Base-by-base conservation (phyloP, 1,139 yeast genomes). In the Hanseniaspora sp. region DNA sequence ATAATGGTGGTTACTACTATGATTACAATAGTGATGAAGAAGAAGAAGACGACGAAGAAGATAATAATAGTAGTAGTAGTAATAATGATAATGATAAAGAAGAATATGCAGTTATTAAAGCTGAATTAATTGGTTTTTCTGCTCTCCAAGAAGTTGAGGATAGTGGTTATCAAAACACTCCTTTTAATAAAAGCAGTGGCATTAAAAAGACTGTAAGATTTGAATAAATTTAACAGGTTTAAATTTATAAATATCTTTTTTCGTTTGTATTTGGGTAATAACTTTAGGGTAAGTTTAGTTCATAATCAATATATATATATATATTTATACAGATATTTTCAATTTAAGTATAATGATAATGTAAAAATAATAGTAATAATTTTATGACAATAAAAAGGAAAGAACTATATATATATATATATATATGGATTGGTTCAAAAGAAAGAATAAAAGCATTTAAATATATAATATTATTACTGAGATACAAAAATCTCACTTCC, bases 1-100 rank as follows among this genome's bases (percentile, higher is more conserved):
- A 54, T 23, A 54, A 46, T 12, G 56, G 56, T 12, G 56, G 56
- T n/a, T 54, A 54, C 15, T 54, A 54, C 17, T 51, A 53, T 15
- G 30, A 39, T 17, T 39, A 15, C 23, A 23, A 23, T 4, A 23
- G 33, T 30, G 45, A 46, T 1, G 44, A 42, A 6, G 42, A 31
- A 5, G 4, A 7, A 7, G 13, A 31, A 6, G 34, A 15, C 1
- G 40, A 18, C 9, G 12, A 11, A 5, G 42, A 33, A 13, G 18
- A 7, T 23, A 23, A 23, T 23, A 3, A 4, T 23, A 23, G 23
- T 4, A 23, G 23, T 23, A 23, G 23, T 23, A 23, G 4, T 23
- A 23, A 23, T 23, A 23, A 23, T 23, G 23, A 23, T n/a, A 29
- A 23, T 23, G 23, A 23, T n/a, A 29, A 34, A 33, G 56, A 54